Conservation (phyloP, 768 basidiomycete species). For the Leccinum incarnatum region DNA sequence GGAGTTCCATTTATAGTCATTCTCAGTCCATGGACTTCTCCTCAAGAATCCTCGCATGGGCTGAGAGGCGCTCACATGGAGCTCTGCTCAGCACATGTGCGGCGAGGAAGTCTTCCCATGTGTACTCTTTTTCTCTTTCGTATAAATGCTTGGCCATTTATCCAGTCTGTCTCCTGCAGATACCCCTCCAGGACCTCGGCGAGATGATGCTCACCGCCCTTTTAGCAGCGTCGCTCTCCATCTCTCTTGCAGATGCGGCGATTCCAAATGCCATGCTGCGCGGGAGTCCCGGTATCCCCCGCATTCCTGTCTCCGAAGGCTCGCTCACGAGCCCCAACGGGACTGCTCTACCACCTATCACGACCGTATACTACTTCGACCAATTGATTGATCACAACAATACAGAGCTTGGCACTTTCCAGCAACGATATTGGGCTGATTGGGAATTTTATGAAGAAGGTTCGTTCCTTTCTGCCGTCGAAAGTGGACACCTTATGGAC, state of each 20-base stretch:
- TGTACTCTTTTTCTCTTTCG: background rate
- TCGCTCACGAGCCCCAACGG: slow-evolving; percentile 21
- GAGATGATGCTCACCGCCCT: slow-evolving; percentile 13
- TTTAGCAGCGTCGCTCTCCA: slow-evolving; percentile 12
- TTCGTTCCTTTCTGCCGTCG: slow-evolving; percentile 10
- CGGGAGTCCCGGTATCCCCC: slow-evolving; percentile 16
- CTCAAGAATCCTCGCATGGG: background rate
- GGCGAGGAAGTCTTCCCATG: background rate
- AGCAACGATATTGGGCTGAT: slow-evolving; percentile 71
- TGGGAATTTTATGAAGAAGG: slow-evolving; percentile 62
- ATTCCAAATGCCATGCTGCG: slow-evolving; percentile 25
- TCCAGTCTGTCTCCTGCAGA: background rate
- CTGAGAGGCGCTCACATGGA: background rate
- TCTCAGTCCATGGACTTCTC: background rate
- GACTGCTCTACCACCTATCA: slow-evolving; percentile 25
- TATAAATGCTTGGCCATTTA: background rate
- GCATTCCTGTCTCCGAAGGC: slow-evolving; percentile 9
- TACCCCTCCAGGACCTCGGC: background rate
- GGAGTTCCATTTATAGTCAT: background rate
- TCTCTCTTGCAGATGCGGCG: slow-evolving; percentile 18
- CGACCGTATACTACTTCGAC: slow-evolving; percentile 32
- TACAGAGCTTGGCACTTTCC: slow-evolving; percentile 66
- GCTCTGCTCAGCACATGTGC: background rate
- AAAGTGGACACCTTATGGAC: background rate
- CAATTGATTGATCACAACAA: slow-evolving; percentile 45